Base-by-base conservation (phyloP, 768 basidiomycete genomes). In the Macrocybe gigantea region DNA sequence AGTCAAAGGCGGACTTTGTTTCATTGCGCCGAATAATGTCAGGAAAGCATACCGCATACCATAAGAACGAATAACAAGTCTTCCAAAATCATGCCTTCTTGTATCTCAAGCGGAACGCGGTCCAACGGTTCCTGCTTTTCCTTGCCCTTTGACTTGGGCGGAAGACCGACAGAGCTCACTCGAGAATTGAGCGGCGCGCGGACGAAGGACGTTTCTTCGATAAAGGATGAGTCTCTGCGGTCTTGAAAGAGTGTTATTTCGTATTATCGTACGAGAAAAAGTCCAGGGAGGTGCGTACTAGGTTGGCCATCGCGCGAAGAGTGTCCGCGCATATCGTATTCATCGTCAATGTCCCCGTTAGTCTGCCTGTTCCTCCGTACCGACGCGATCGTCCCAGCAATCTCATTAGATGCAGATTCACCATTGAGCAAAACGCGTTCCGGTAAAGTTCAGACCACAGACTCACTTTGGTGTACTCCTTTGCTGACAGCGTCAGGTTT, bases 41-140 rank as follows among this genome's bases (percentile, higher is more conserved):
- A 41, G n/a, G 22, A 41, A 22, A 29, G 30, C 10, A 14, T 45
- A 9, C 12, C n/a, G 66, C 88, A 53, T 56, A 96, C 95, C 85
- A 91, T 91, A 31, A 99, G 72, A 4, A 96, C 90, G 56, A 81
- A 94, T n/a, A 97, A 64, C 43, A 99, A 68, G 68, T 98, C 96
- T 63, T 97, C 94, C 39, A 96, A 72, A 42, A 98, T 77, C 59
- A 93, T 68, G 0, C 95, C 93, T 60, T 99, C 94, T 60, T 98
- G 96, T n/a, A 98, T 75, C 41, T 93, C 90, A 45, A 93, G 59
- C 1, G 88, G 82, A 5, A 95, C 73, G 33, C 82, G 77, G 55
- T 83, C 80, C 39, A 96, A 62, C 5, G 72, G 61, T 53, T 80
- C 80, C 50, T 82, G 83, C 61, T 72, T 83, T 12, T 71, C 78